A percentile compares a stretch with the other conserved stretches of the same genome.
These are phyloP conservation scores for Heteromeles arbutifolia DNA, from an alignment of 306 rosid species.

Conservation along the genomic window DNA sequence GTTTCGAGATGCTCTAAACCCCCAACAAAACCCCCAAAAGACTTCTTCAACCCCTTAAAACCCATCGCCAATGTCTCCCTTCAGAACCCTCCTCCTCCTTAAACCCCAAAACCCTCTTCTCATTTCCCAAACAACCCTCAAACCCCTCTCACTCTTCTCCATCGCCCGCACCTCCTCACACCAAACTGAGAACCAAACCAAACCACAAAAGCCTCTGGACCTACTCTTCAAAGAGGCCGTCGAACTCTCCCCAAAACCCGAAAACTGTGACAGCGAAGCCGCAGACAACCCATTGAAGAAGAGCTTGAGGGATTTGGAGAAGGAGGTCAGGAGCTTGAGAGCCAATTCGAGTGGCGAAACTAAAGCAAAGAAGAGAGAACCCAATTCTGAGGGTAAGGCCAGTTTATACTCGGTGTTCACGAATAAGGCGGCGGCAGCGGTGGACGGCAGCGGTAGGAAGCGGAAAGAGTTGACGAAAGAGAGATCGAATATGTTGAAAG, in stretches of 20 bases:
- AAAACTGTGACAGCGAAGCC: slow-evolving; percentile 1
- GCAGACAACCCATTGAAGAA: slow-evolving; percentile 22
- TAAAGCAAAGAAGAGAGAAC: slow-evolving; percentile 1
- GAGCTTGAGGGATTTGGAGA: slow-evolving; percentile 22
- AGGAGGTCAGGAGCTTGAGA: slow-evolving; percentile 21
- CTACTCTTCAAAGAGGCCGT: slow-evolving; percentile 40
- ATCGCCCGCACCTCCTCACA: slow-evolving; percentile 21
- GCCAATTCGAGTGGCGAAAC: slow-evolving; percentile 1
- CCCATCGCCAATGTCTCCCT: background rate
- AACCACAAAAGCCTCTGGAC: slow-evolving; percentile 27
- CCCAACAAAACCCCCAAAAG: background rate
- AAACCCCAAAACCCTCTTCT: slow-evolving; percentile 21
- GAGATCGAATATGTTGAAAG: slow-evolving; percentile 22
- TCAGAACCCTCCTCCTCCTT: slow-evolving; percentile 3
- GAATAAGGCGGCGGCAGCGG: background rate
- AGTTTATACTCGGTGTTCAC: slow-evolving; percentile 29
- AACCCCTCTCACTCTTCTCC: slow-evolving; percentile 13
- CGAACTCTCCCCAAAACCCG: slow-evolving; percentile 12
- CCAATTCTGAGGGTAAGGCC: slow-evolving; percentile 4
- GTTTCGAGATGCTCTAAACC: no score
- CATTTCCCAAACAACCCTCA: slow-evolving; percentile 18
- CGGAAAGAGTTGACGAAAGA: slow-evolving; percentile 1
- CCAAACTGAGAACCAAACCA: slow-evolving; percentile 3
- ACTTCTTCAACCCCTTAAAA: background rate
- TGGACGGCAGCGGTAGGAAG: background rate